phyloP scores from a whole-genome alignment of 345 rosid species.

The Pistacia vera region DNA sequence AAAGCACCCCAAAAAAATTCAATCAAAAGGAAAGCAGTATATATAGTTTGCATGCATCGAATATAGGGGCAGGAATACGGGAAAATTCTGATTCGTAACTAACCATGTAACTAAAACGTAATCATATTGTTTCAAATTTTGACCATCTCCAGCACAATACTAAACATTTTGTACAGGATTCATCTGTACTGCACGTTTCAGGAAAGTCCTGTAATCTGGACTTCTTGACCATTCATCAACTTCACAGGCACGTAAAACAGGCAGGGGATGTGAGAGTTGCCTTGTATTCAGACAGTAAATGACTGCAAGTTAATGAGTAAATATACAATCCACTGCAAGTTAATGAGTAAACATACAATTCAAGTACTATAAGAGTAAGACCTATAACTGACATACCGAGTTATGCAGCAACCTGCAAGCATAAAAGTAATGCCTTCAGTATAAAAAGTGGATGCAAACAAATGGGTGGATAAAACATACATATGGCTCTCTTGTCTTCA shows the following conservation, averaged over 20 bases:
- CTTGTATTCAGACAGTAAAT: conserved; percentile 26
- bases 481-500: background rate
- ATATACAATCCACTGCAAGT: background rate
- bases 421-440: background rate
- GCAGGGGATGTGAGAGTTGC: conserved; percentile 90
- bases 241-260: conserved; percentile 77
- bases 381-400: background rate
- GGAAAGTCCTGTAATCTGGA: conserved; percentile 52
- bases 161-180: conserved; percentile 39
- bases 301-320: background rate
- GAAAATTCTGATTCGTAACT: background rate
- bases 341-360: background rate
- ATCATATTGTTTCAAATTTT: conserved; percentile 15
- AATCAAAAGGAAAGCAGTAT: background rate
- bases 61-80: background rate
- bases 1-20: background rate
- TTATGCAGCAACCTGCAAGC: background rate
- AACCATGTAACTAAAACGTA: conserved; percentile 14
- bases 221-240: conserved; percentile 95
- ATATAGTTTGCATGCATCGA: background rate
- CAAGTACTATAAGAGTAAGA: background rate
- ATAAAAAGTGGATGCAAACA: background rate
- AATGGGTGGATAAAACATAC: background rate
- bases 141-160: conserved; percentile 23
- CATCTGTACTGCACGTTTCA: conserved; percentile 45